Evolutionary conservation across 306 rosid genomes (phyloP).

Genomic region (Medicago lupulina): DNA sequence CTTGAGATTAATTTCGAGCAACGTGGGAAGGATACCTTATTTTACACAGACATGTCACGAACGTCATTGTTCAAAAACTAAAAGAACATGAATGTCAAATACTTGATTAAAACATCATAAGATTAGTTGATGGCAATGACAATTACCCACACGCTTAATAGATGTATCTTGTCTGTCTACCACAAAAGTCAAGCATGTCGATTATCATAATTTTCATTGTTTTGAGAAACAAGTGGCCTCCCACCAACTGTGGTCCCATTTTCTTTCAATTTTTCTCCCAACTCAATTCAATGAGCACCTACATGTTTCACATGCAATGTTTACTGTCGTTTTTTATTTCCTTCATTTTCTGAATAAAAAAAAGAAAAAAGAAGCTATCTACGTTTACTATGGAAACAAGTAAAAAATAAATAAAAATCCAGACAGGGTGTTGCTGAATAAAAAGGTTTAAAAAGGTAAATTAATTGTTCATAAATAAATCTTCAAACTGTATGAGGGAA

Average conservation of each 20-base stretch:
- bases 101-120: conserved; percentile 13
- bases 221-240: neutral
- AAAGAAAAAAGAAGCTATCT: neutral
- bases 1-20: neutral
- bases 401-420: neutral
- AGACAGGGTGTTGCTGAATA: neutral
- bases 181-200: conserved; percentile 2
- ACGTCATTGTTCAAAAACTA: neutral
- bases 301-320: neutral
- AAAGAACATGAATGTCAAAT: neutral
- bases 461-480: neutral
- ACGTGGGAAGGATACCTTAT: too few relatives aligned
- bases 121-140: neutral
- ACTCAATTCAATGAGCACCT: neutral
- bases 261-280: neutral
- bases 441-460: neutral
- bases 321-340: neutral
- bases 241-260: conserved; percentile 18
- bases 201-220: neutral
- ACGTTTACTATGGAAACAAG: neutral
- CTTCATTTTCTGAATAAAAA: neutral
- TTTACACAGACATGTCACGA: neutral
- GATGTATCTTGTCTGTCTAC: neutral
- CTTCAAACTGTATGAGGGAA: neutral
- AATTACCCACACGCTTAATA: neutral